Evolutionary conservation across 331 rosid genomes (phyloP).

Genomic region (Malus hybrid): DNA sequence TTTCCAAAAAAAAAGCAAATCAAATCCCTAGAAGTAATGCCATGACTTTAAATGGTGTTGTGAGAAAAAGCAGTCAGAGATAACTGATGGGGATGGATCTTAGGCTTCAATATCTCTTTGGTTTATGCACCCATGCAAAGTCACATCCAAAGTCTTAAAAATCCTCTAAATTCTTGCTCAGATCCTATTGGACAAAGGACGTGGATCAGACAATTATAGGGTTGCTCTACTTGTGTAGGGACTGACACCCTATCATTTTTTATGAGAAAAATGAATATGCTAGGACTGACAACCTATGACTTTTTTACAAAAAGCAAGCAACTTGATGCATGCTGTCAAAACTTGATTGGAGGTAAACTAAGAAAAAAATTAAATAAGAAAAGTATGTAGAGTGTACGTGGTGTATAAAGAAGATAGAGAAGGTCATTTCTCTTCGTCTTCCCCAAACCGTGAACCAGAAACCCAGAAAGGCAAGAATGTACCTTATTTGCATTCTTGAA

Average conservation of each 20-base stretch:
- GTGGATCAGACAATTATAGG: conserved; percentile 18
- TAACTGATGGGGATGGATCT: conserved; percentile 24
- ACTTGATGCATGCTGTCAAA: too few species aligned
- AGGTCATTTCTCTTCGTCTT: too few species aligned
- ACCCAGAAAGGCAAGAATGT: too few species aligned
- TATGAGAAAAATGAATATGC: too few species aligned
- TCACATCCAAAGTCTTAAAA: conserved; percentile 36
- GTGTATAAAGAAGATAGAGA: too few species aligned
- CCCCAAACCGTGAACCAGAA: too few species aligned
- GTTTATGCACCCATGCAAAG: conserved; percentile 32
- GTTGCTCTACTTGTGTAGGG: conserved; percentile 16
- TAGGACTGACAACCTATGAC: too few species aligned
- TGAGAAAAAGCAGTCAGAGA: conserved; percentile 26
- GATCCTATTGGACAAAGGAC: conserved; percentile 11
- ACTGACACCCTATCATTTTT: not conserved
- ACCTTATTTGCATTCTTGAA: too few species aligned
- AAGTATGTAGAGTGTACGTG: too few species aligned
- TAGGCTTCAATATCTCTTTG: conserved; percentile 29
- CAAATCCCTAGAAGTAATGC: not conserved
- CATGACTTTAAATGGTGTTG: conserved; percentile 18
- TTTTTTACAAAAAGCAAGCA: too few species aligned
- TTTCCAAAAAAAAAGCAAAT: not conserved
- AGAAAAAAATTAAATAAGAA: too few species aligned
- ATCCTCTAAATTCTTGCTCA: not conserved
- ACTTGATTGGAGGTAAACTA: too few species aligned